These are phyloP conservation scores for Curvularia lunata DNA, from an alignment of 2,329 filamentous ascomycete genomes.

Conservation along the genomic window DNA sequence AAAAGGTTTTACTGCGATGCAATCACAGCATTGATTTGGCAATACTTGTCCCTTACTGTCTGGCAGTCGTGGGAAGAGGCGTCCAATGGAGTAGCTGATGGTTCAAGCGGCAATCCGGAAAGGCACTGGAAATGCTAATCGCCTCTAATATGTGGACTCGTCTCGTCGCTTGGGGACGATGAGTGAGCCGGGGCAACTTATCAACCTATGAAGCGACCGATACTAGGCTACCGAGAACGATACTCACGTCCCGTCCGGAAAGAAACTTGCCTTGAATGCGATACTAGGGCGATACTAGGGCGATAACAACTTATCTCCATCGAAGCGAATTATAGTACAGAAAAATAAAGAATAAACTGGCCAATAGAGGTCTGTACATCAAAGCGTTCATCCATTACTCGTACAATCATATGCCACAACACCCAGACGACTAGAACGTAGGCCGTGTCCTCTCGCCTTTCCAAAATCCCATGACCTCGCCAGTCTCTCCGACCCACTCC, in stretches of 20 bases:
- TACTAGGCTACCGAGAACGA: neutral
- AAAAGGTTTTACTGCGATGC: neutral
- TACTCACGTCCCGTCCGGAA: neutral
- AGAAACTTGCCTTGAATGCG: neutral
- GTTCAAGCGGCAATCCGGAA: neutral
- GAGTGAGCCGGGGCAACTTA: too few relatives aligned
- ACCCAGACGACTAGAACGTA: slow-evolving; percentile 32
- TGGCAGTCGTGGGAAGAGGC: neutral
- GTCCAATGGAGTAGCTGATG: neutral
- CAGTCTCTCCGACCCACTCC: slow-evolving; percentile 69
- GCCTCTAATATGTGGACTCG: neutral
- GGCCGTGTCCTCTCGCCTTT: slow-evolving; percentile 63
- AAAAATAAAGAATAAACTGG: neutral
- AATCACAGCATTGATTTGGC: neutral
- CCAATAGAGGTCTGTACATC: neutral
- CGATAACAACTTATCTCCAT: neutral
- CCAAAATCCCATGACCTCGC: slow-evolving; percentile 68
- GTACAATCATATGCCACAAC: slow-evolving; percentile 17
- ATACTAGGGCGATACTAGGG: neutral
- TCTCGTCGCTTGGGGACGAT: neutral
- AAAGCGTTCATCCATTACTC: slow-evolving; percentile 13
- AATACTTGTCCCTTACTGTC: neutral
- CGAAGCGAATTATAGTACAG: neutral
- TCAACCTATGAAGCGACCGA: neutral
- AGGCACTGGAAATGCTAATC: neutral